Evolutionary conservation across 2,329 filamentous ascomycete species (phyloP), one percentile per base, ranked within the genome.

Genomic region (Aspergillus thermomutatus): DNA sequence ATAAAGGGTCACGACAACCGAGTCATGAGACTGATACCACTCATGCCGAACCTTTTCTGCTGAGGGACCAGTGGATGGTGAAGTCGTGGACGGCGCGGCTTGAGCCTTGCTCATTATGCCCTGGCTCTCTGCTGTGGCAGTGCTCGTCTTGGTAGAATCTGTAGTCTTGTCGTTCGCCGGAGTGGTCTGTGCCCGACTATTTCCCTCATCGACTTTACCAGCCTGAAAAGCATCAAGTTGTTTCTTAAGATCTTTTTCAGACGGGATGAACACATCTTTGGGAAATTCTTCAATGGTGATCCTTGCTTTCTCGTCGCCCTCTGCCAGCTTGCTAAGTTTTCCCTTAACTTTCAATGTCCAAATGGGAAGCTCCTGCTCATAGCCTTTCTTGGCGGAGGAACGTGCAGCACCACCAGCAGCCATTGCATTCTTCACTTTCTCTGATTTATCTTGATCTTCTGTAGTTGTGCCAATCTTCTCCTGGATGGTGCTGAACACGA

Each of bases 21-120:
- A 81, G n/a, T 84, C 80, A 17, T 75, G 74, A 48, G 80, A 85
- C 66, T 89, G 86, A 64, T 87, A 89, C 85, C 85, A 90, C 57
- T 89, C 87, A 64, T 88, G 81, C 55, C 86, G 81, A 62, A 88
- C 82, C 69, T 87, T 88, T 57, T 81, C 79, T 4, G 81, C 82
- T 56, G 57, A 34, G 26, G 56, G 37, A 8, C 61, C 27, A 37
- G 55, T 46, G 10, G 64, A 19, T 37, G 63, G 25, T 11, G 56
- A 43, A 19, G 60, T 11, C 5, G 17, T 50, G 17, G 49, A 25
- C 49, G 19, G 14, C 28, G 19, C 28, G 23, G 28, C 1, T 19
- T 37, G 49, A 23, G 52, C 53, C 47, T 48, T 52, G 31, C 52
- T 31, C 27, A 50, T 57, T 28, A 43, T 50, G 17, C 57, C 51